Base-by-base conservation (phyloP, 192 early-diverging fungal species). In the Backusella parvicylindrica region DNA sequence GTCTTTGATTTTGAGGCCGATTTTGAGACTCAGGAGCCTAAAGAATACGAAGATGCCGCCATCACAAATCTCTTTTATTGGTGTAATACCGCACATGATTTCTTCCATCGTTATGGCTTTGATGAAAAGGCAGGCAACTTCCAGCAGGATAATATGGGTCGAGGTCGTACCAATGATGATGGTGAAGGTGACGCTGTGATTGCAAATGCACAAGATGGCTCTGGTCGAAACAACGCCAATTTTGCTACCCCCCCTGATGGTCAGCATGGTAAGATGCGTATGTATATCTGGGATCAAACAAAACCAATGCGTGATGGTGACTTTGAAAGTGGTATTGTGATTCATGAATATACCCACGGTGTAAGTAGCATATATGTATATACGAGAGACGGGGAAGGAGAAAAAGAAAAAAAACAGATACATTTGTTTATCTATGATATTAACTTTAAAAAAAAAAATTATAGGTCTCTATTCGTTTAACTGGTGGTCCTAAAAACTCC, bases 191-290 rank as follows among this genome's bases (percentile, higher is more conserved):
- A 97, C 83, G 87, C 90, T 13, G 94, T 98, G 5, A 90, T 96
- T 76, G 96, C 95, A 30, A 92, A 93, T 79, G 95, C 93, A 6
- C 97, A 98, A 77, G 95, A 97, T 81, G 93, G 94, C 3, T 90
- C 91, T 38, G 97, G 95, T 50, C 91, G 88, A 71, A 93, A 96
- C 79, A 96, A 96, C 86, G 96, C 97, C 69, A 96, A 96, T 81
- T 98, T 98, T 88, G 94, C 94, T 5, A 96, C 97, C 16, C 95
- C 95, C 18, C 95, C 94, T 1, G 96, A 98, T 86, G 96, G 96
- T 68, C 88, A 94, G 77, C 87, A 88, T 70, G 91, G 91, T 36
- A 86, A 91, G 76, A 98, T 98, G 96, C 90, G 95, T 63, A 98
- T 98, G 96, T 97, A 95, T 74, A 89, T 94, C 7, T 98, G 96